Evolutionary conservation across 2,329 filamentous ascomycete genomes (phyloP).

Genomic region (Colletotrichum limetticola): DNA sequence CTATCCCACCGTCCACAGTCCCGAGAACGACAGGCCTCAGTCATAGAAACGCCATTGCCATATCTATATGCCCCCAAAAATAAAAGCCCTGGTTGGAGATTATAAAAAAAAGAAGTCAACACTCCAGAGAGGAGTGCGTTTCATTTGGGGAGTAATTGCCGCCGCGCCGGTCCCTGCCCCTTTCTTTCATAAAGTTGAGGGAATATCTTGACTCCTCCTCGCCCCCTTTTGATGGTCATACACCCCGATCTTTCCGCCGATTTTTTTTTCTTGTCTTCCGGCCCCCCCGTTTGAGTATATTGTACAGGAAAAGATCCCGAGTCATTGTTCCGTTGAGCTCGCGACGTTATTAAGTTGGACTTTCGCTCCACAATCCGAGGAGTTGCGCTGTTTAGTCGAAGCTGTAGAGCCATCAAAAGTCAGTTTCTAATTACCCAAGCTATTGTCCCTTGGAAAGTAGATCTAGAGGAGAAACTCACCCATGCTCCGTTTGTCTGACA

Average conservation of each 20-base stretch:
- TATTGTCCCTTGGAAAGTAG: neutral
- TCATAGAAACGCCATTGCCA: slow-evolving; percentile 27
- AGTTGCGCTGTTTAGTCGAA: neutral
- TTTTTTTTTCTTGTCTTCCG: neutral
- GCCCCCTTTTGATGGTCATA: neutral
- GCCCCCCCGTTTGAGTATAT: neutral
- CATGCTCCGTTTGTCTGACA: slow-evolving; percentile 80
- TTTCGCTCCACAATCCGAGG: neutral
- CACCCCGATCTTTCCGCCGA: neutral
- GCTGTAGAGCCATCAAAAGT: neutral
- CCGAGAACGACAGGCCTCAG: neutral
- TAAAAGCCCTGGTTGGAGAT: neutral
- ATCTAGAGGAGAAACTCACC: slow-evolving; percentile 60
- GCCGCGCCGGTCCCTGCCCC: neutral
- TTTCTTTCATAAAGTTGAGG: neutral
- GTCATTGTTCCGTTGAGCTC: neutral
- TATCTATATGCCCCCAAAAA: slow-evolving; percentile 23
- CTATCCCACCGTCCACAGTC: no score
- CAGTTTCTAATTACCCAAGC: neutral
- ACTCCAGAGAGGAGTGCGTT: slow-evolving; percentile 20
- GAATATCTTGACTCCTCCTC: neutral
- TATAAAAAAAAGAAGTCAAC: neutral
- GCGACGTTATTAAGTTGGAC: neutral
- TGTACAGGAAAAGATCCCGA: neutral
- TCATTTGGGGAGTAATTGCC: neutral